Evolutionary conservation across 2,329 filamentous ascomycete species (phyloP).

Genomic region (Hypoxylon sp.): DNA sequence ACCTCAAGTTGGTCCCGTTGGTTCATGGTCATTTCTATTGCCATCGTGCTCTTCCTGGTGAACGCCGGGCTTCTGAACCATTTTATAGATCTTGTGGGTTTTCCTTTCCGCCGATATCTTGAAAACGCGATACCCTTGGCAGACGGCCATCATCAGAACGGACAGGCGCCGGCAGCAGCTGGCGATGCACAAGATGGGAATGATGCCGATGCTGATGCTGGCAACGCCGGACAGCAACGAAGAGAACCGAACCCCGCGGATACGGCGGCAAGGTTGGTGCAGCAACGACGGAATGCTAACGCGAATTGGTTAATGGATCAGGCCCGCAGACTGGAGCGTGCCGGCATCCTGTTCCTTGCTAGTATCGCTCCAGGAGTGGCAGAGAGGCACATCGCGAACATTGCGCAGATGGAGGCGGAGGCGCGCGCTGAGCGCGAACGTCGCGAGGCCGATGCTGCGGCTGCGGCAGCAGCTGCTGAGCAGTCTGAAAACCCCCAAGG

Average conservation of each 20-base stretch:
- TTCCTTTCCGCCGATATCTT: conserved; percentile 70
- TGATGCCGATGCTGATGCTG: conserved; percentile 49
- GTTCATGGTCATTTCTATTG: conserved; percentile 68
- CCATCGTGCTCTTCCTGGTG: conserved; percentile 69
- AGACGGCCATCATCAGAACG: conserved; percentile 53
- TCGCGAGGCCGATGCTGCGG: conserved; percentile 60
- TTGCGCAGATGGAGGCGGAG: conserved; percentile 70
- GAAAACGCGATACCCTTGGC: conserved; percentile 72
- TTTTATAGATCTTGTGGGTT: conserved; percentile 68
- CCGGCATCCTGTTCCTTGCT: conserved; percentile 73
- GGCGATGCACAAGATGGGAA: conserved; percentile 52
- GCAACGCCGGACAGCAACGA: conserved; percentile 49
- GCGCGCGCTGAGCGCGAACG: conserved; percentile 62
- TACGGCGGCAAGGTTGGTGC: conserved; percentile 69
- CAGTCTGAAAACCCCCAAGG: conserved; percentile 24
- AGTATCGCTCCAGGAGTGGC: conserved; percentile 77
- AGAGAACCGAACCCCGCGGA: conserved; percentile 61
- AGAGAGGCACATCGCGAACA: conserved; percentile 76
- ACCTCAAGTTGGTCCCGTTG: conserved; percentile 72
- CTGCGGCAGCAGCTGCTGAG: conserved; percentile 56
- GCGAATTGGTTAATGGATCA: conserved; percentile 66
- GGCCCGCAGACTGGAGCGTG: conserved; percentile 70
- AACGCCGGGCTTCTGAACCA: conserved; percentile 73
- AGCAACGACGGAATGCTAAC: conserved; percentile 61
- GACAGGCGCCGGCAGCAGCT: conserved; percentile 47